These are phyloP conservation scores for Tetrapyrgos nigripes DNA, from an alignment of 1,284 basidiomycete genomes.

Conservation along the genomic window DNA sequence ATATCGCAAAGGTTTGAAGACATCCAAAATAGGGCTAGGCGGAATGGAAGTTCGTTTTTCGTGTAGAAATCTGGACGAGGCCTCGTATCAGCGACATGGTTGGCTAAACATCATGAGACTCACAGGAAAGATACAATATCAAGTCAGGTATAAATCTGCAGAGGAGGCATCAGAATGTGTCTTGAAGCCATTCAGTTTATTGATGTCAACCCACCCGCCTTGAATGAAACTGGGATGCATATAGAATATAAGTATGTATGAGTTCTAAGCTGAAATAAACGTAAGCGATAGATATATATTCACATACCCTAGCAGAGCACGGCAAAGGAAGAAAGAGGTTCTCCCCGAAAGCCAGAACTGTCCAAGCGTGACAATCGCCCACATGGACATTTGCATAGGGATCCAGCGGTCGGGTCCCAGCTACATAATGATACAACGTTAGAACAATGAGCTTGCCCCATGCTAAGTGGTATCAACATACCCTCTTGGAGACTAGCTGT, in stretches of 20 bases:
- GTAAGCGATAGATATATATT: background rate
- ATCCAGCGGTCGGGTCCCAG: conserved; percentile 76
- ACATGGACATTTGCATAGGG: conserved; percentile 38
- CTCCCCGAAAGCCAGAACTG: conserved; percentile 72
- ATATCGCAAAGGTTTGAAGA: conserved; percentile 60
- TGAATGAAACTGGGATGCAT: conserved; percentile 54
- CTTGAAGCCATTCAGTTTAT: conserved; percentile 1
- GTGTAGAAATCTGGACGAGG: conserved; percentile 62
- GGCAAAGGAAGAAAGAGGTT: conserved; percentile 55
- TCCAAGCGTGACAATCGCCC: conserved; percentile 44
- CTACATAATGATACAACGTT: conserved; percentile 33
- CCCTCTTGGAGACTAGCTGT: conserved; percentile 69
- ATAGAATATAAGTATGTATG: conserved; percentile 18
- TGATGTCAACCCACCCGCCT: conserved; percentile 52
- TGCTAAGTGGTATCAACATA: conserved; percentile 4
- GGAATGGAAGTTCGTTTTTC: conserved; percentile 69
- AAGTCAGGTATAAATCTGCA: conserved; percentile 64
- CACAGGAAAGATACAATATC: conserved; percentile 67
- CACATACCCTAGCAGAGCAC: conserved; percentile 48
- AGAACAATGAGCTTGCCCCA: background rate
- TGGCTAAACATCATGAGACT: conserved; percentile 4
- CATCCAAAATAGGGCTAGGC: conserved; percentile 74
- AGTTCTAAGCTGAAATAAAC: too few relatives aligned
- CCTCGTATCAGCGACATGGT: too few relatives aligned
- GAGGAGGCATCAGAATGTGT: conserved; percentile 15